These are phyloP conservation scores for Aspergillus unguis DNA, from an alignment of 2,329 filamentous ascomycete genomes.

Conservation along the genomic window DNA sequence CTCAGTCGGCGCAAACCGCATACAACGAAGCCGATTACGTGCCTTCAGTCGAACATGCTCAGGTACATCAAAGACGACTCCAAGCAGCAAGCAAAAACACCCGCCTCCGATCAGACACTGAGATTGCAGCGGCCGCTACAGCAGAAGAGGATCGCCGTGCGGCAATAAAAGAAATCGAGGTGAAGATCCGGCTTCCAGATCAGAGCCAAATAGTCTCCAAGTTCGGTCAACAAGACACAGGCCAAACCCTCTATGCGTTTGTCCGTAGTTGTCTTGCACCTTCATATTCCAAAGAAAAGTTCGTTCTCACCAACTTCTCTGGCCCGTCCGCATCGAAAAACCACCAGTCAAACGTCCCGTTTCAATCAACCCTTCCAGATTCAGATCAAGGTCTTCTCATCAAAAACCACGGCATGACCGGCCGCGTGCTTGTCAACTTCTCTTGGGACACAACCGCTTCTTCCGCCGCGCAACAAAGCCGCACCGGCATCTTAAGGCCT, in stretches of 20 bases:
- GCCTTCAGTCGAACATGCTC: slow-evolving; percentile 79
- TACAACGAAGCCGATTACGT: slow-evolving; percentile 73
- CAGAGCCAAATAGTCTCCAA: slow-evolving; percentile 71
- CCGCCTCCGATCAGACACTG: slow-evolving; percentile 76
- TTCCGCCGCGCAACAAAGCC: slow-evolving; percentile 50
- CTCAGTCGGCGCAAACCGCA: slow-evolving; percentile 66
- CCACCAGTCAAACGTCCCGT: slow-evolving; percentile 16
- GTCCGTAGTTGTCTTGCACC: slow-evolving; percentile 69
- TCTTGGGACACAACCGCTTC: slow-evolving; percentile 66
- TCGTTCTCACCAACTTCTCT: slow-evolving; percentile 64
- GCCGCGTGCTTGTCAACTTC: slow-evolving; percentile 71
- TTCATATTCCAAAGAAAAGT: slow-evolving; percentile 56
- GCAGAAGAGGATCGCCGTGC: slow-evolving; percentile 64
- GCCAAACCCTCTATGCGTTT: slow-evolving; percentile 68
- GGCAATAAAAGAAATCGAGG: slow-evolving; percentile 63
- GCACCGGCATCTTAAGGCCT: slow-evolving; percentile 53
- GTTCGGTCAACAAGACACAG: slow-evolving; percentile 67
- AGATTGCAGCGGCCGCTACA: slow-evolving; percentile 67
- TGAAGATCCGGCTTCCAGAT: slow-evolving; percentile 86
- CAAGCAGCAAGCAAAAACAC: slow-evolving; percentile 72
- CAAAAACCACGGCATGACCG: slow-evolving; percentile 65
- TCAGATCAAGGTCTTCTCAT: slow-evolving; percentile 59
- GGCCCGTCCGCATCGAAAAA: slow-evolving; percentile 17
- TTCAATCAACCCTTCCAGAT: slow-evolving; percentile 32
- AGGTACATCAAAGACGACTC: slow-evolving; percentile 74